Conservation (phyloP, 2,329 filamentous ascomycete species). For the Cytospora schulzeri region DNA sequence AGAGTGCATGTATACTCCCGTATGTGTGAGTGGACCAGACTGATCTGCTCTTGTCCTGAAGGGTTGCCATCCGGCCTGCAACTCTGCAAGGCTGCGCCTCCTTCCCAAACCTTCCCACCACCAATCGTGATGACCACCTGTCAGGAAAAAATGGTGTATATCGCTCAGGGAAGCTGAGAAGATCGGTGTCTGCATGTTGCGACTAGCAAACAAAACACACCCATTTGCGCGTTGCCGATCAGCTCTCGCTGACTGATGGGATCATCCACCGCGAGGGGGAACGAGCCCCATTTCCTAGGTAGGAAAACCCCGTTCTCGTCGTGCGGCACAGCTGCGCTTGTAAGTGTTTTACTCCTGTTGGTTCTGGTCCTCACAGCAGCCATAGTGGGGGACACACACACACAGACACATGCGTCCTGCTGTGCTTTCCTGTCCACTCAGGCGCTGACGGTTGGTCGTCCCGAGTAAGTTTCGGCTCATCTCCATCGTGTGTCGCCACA, state of each 20-base stretch:
- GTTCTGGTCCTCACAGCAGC: neutral
- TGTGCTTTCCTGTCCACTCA: neutral
- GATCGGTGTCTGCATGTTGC: too few relatives aligned
- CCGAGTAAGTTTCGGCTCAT: neutral
- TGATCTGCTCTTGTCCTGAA: neutral
- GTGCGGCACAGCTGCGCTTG: too few relatives aligned
- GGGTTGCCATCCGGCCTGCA: neutral
- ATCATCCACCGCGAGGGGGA: too few relatives aligned
- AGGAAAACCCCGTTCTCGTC: neutral
- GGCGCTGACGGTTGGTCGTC: neutral
- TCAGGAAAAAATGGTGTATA: too few relatives aligned
- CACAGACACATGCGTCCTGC: neutral
- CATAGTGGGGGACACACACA: neutral
- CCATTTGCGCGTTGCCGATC: neutral
- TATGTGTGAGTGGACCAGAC: neutral
- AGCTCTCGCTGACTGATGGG: neutral
- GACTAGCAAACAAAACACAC: too few relatives aligned
- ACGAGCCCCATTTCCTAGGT: too few relatives aligned
- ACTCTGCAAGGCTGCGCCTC: constrained; percentile 1
- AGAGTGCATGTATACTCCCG: neutral
- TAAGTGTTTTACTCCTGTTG: neutral
- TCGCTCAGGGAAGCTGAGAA: too few relatives aligned
- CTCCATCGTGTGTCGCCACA: neutral
- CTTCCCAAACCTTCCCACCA: neutral
- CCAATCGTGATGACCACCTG: neutral